These are phyloP conservation scores for Phytophthora lateralis DNA, from an alignment of 352 stramenopile genomes.

Conservation along the genomic window DNA sequence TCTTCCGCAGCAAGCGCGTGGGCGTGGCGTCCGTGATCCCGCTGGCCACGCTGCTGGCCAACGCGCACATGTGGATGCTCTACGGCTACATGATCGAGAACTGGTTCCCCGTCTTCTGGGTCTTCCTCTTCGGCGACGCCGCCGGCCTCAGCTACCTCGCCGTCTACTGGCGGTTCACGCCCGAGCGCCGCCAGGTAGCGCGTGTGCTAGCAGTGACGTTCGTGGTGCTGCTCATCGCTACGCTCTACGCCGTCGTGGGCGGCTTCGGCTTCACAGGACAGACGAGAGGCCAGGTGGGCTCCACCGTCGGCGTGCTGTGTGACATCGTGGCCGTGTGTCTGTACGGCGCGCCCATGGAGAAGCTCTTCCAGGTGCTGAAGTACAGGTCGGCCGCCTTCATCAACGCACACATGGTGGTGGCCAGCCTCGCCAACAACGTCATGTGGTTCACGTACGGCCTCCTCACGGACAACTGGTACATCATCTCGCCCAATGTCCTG, in stretches of 20 bases:
- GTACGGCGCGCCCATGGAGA: constrained; percentile 50
- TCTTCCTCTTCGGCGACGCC: constrained; percentile 38
- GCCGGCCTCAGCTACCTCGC: constrained; percentile 40
- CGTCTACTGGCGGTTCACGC: constrained; percentile 49
- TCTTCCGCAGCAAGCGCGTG: constrained; percentile 36
- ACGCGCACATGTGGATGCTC: constrained; percentile 48
- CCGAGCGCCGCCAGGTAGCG: constrained; percentile 27
- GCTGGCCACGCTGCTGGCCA: constrained; percentile 41
- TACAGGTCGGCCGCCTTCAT: constrained; percentile 42
- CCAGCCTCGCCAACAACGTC: constrained; percentile 39
- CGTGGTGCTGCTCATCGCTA: constrained; percentile 28
- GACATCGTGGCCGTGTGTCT: constrained; percentile 32
- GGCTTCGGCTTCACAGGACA: constrained; percentile 30
- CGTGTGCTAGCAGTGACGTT: constrained; percentile 23
- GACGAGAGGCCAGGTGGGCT: constrained; percentile 26
- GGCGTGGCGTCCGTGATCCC: constrained; percentile 42
- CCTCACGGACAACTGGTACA: constrained; percentile 27
- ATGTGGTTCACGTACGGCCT: constrained; percentile 52
- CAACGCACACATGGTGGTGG: constrained; percentile 51
- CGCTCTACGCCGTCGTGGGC: constrained; percentile 40
- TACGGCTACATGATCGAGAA: constrained; percentile 51
- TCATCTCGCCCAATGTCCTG: constrained; percentile 29
- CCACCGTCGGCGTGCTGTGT: constrained; percentile 34
- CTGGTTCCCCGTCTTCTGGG: constrained; percentile 46
- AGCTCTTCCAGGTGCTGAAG: constrained; percentile 46